phyloP scores from a whole-genome alignment of 2,329 filamentous ascomycete species.

The Beauveria bassiana region DNA sequence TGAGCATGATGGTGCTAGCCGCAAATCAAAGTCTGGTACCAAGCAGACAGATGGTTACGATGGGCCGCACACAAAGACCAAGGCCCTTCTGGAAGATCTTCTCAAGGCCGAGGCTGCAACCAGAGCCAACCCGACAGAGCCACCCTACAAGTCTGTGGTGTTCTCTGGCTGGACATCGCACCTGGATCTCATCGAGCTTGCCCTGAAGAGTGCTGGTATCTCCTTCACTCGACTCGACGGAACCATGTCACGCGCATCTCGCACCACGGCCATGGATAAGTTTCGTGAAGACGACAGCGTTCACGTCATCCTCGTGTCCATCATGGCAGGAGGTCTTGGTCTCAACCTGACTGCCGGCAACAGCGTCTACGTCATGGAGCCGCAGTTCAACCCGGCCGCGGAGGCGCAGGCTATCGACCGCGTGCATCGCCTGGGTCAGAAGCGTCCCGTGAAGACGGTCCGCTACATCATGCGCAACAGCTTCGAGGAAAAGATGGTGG shows the following conservation, averaged over 20 bases:
- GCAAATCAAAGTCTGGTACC: slow-evolving; percentile 26
- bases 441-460: slow-evolving; percentile 75
- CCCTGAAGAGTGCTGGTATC: slow-evolving; percentile 61
- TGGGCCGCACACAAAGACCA: slow-evolving; percentile 89
- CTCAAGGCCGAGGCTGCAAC: slow-evolving; percentile 56
- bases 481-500: slow-evolving; percentile 90
- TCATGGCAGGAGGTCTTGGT: slow-evolving; percentile 84
- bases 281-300: slow-evolving; percentile 68
- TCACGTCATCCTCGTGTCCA: slow-evolving; percentile 81
- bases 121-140: slow-evolving; percentile 51
- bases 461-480: slow-evolving; percentile 85
- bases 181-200: slow-evolving; percentile 83
- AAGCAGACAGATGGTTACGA: slow-evolving; percentile 64
- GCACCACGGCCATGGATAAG: slow-evolving; percentile 64
- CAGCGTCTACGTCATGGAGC: slow-evolving; percentile 94
- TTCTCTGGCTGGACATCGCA: slow-evolving; percentile 97
- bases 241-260: slow-evolving; percentile 69
- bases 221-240: slow-evolving; percentile 79
- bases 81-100: slow-evolving; percentile 70
- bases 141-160: slow-evolving; percentile 84
- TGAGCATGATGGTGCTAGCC: slow-evolving; percentile 44
- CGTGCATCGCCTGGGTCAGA: slow-evolving; percentile 86
- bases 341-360: slow-evolving; percentile 83
- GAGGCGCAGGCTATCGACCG: slow-evolving; percentile 93
- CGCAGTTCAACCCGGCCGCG: slow-evolving; percentile 91